These are phyloP conservation scores for Tylopilus subfusipes DNA, from an alignment of 768 basidiomycete genomes.

Conservation along the genomic window DNA sequence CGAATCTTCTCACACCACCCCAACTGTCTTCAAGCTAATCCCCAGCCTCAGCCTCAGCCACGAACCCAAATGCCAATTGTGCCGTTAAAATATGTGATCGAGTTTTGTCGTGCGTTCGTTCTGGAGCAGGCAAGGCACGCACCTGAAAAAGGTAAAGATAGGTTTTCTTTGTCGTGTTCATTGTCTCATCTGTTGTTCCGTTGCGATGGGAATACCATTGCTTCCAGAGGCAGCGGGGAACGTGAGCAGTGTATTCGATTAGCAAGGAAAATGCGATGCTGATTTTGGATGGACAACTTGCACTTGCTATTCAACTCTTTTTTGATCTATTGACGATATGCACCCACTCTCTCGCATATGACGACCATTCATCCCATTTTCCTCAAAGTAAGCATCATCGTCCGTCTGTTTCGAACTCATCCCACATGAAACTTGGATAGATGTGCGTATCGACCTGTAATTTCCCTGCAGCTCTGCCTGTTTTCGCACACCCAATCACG, in stretches of 20 bases:
- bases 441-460: constrained; percentile 53
- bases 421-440: constrained; percentile 36
- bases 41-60: too few relatives aligned
- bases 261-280: not conserved
- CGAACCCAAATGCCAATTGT: too few relatives aligned
- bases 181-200: constrained; percentile 27
- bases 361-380: constrained; percentile 72
- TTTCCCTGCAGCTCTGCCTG: constrained; percentile 54
- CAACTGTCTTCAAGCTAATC: too few relatives aligned
- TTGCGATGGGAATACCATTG: constrained; percentile 61
- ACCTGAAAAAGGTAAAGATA: constrained; percentile 63
- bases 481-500: constrained; percentile 63
- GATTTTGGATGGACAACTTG: constrained; percentile 33
- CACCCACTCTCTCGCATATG: constrained; percentile 52
- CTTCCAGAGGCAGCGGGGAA: constrained; percentile 47
- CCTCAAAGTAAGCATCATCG: constrained; percentile 45
- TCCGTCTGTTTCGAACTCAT: not conserved
- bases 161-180: not conserved
- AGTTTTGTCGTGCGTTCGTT: constrained; percentile 62
- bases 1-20: too few relatives aligned
- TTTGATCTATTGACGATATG: constrained; percentile 59
- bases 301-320: constrained; percentile 55
- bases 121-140: constrained; percentile 62
- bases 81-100: constrained; percentile 39
- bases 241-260: constrained; percentile 38